These are phyloP conservation scores for Ustilago xerochloae DNA, from an alignment of 1,284 basidiomycete species.

Conservation along the genomic window DNA sequence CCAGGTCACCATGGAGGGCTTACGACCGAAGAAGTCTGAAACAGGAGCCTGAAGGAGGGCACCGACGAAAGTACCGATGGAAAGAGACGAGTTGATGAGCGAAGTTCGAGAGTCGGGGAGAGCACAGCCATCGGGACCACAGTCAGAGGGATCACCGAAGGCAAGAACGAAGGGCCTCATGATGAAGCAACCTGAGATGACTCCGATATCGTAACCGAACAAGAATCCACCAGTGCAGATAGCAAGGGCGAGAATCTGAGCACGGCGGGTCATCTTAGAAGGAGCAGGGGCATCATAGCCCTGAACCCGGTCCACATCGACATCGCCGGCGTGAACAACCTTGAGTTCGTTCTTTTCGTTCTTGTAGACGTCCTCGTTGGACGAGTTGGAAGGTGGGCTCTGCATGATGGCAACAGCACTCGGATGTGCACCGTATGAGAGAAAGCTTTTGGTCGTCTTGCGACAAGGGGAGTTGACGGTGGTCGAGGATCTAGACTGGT, in stretches of 20 bases:
- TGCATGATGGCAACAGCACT: slow-evolving; percentile 17
- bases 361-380: slow-evolving; percentile 43
- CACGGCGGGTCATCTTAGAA: slow-evolving; percentile 45
- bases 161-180: slow-evolving; percentile 52
- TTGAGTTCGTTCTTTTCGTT: slow-evolving; percentile 42
- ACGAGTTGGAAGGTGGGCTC: slow-evolving; percentile 25
- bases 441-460: background rate
- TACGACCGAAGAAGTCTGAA: slow-evolving; percentile 76
- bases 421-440: background rate
- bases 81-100: slow-evolving; percentile 78
- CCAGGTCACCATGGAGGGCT: slow-evolving; percentile 75
- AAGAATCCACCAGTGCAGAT: slow-evolving; percentile 55
- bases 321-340: slow-evolving; percentile 33
- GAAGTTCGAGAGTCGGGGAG: slow-evolving; percentile 71
- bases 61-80: slow-evolving; percentile 79
- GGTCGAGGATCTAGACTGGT: background rate
- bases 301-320: slow-evolving; percentile 22
- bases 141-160: slow-evolving; percentile 36
- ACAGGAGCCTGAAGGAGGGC: slow-evolving; percentile 70
- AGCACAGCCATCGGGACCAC: slow-evolving; percentile 23
- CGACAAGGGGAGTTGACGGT: background rate
- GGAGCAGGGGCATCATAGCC: slow-evolving; percentile 49
- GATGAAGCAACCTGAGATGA: slow-evolving; percentile 54
- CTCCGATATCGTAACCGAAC: slow-evolving; percentile 55
- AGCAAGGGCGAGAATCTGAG: slow-evolving; percentile 40